Evolutionary conservation across 495 filamentous ascomycete species (phyloP).

Genomic region (Annulohypoxylon maeteangense): DNA sequence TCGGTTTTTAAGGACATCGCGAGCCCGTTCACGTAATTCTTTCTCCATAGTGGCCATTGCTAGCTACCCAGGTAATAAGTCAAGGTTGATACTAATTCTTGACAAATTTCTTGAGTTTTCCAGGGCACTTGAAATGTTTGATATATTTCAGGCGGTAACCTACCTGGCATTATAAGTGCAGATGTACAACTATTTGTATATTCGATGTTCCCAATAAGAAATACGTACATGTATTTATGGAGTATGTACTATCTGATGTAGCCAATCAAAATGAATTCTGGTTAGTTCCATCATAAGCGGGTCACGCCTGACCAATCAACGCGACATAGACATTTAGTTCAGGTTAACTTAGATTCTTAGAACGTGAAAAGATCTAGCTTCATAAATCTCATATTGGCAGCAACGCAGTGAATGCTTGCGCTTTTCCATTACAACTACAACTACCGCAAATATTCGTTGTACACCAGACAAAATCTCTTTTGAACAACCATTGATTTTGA

Average conservation of each 20-base stretch:
- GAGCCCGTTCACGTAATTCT: constrained; percentile 31
- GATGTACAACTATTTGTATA: neutral
- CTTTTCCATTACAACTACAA: neutral
- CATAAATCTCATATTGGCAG: constrained; percentile 40
- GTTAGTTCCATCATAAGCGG: neutral
- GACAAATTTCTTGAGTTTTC: neutral
- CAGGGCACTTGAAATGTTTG: neutral
- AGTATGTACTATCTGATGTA: neutral
- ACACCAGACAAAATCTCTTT: neutral
- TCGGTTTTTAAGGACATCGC: constrained; percentile 41
- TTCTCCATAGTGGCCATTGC: constrained; percentile 33
- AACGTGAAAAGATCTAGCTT: constrained; percentile 34
- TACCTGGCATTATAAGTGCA: neutral
- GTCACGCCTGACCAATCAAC: constrained; percentile 1
- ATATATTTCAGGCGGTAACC: constrained; percentile 1
- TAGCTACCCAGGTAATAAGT: too few relatives aligned
- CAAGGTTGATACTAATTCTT: neutral
- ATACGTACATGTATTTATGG: neutral
- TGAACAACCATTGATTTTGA: constrained; percentile 32
- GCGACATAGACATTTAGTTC: neutral
- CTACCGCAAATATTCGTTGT: constrained; percentile 13
- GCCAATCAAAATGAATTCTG: constrained; percentile 1
- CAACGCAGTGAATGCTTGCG: neutral
- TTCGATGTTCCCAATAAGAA: constrained; percentile 13
- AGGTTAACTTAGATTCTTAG: constrained; percentile 4